A percentile compares a stretch with the other conserved stretches of the same genome.
Conservation (phyloP, 1,284 basidiomycete species). For the Marasmius fiardii region DNA sequence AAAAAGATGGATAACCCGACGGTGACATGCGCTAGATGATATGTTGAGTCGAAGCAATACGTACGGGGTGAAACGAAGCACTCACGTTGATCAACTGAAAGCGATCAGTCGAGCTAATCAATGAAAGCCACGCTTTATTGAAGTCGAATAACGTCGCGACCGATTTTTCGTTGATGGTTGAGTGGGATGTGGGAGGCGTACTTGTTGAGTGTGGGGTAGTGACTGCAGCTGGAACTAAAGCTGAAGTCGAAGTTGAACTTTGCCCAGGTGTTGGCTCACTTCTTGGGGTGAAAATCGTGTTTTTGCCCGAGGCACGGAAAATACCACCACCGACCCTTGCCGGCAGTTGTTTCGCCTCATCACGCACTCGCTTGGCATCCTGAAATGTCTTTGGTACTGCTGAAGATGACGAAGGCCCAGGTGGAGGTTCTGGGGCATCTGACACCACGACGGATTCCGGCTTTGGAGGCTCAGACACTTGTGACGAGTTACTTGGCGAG, state of each 20-base stretch:
- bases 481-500: background rate
- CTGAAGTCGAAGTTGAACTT: no score
- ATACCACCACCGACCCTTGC: slow-evolving; percentile 56
- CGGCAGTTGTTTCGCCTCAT: slow-evolving; percentile 29
- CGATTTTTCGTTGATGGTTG: slow-evolving; percentile 8
- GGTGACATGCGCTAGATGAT: background rate
- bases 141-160: slow-evolving; percentile 14
- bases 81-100: background rate
- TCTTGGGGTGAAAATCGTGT: slow-evolving; percentile 36
- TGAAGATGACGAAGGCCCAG: slow-evolving; percentile 7
- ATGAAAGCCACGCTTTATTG: background rate
- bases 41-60: no score
- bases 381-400: slow-evolving; percentile 32
- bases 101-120: background rate
- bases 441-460: background rate
- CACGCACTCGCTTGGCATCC: slow-evolving; percentile 52
- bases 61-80: background rate
- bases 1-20: background rate
- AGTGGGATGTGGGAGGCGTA: slow-evolving; percentile 2
- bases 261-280: background rate
- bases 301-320: slow-evolving; percentile 50
- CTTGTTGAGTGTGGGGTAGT: background rate
- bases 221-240: no score
- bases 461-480: slow-evolving; percentile 1
- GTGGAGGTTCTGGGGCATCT: background rate